phyloP scores from a whole-genome alignment of 352 stramenopile genomes.

The Phytophthora pistaciae region DNA sequence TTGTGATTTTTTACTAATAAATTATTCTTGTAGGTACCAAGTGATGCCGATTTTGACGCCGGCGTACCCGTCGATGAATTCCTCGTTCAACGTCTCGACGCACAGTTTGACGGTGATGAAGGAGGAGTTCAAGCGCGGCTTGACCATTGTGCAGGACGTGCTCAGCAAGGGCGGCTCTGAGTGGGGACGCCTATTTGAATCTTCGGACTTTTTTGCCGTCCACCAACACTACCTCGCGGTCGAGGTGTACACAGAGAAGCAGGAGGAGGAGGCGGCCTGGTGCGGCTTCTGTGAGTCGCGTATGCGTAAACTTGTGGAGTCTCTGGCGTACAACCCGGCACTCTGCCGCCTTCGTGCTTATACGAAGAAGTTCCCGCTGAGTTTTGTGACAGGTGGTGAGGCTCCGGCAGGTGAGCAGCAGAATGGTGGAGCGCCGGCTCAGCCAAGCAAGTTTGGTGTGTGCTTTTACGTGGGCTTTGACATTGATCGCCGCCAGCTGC shows the following conservation, averaged over 20 bases:
- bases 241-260: constrained; percentile 90
- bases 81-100: constrained; percentile 97
- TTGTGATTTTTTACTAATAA: not conserved
- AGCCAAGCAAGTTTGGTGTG: constrained; percentile 70
- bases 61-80: constrained; percentile 99
- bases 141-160: constrained; percentile 86
- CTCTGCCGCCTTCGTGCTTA: constrained; percentile 86
- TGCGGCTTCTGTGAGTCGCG: constrained; percentile 95
- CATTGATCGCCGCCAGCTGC: constrained; percentile 81
- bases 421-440: constrained; percentile 20
- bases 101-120: constrained; percentile 96
- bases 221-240: constrained; percentile 93
- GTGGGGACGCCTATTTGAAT: constrained; percentile 83
- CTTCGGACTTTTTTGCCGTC: constrained; percentile 89
- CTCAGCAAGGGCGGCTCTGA: constrained; percentile 83
- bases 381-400: constrained; percentile 53
- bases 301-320: constrained; percentile 92
- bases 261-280: constrained; percentile 94
- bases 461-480: constrained; percentile 92
- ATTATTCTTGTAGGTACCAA: constrained; percentile 75
- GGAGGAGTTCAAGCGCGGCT: constrained; percentile 91
- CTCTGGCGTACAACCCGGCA: constrained; percentile 82
- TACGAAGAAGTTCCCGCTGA: constrained; percentile 88
- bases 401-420: constrained; percentile 16
- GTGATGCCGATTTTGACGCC: constrained; percentile 99